Base-by-base conservation (phyloP, 148 eudicot genomes). In the Polygonum aviculare region DNA sequence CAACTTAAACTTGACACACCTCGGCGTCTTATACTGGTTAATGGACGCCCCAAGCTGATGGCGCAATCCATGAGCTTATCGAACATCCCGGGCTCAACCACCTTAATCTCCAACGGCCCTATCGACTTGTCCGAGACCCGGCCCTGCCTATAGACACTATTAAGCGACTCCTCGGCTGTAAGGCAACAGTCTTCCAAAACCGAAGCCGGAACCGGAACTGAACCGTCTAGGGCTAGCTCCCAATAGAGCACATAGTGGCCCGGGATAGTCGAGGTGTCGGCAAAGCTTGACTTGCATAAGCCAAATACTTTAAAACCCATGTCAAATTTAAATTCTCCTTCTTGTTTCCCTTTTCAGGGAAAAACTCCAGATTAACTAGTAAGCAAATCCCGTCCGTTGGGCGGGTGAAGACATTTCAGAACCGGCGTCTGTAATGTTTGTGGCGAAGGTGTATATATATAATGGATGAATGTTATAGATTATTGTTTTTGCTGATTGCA, bases 11-110 rank as follows among this genome's bases (percentile, higher is more conserved):
- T 90, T 95, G 21, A 95, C 97, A 57, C 98, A 95, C 78, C 97
- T 76, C 6, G 98, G 98, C 1, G 98, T 85, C 79, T 95, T 95
- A 59, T 95, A 95, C 84, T 95, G 98, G 73, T 92, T 92, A 12
- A 95, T 92, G 0, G 98, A 95, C 2, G 97, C 98, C 12, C 98
- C 11, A 90, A 75, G 79, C 96, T 95, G 26, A 95, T 92, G 0
- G 92, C 96, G 76, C 84, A 86, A 41, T 91, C 96, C 96, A 91
- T 91, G 0, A 91, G 78, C 84, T 89, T 89, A 74, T 91, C 93
- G 35, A 91, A 91, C 8, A 91, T 91, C 39, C 96, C 96, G 3
- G 49, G 31, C 45, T 91, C 93, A 1, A 91, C 93, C 71, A 89
- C 77, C 86, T 85, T 89, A 3, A 91, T 82, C 86, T 91, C 96